Base-by-base conservation (phyloP, 202 grass and related monocot species). In the Hordeum pubiflorum region DNA sequence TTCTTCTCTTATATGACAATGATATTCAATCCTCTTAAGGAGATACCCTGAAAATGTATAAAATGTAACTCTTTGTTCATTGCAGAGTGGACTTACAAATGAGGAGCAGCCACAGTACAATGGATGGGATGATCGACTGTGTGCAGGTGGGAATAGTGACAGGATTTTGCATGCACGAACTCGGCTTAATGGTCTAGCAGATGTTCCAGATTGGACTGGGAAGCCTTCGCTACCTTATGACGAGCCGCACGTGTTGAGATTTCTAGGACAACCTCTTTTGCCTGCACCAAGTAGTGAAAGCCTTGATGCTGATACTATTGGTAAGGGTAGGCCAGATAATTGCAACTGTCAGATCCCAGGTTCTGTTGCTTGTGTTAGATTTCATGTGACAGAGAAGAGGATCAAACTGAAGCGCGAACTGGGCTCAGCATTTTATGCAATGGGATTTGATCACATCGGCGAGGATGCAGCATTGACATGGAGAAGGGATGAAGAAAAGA, bases 381-480 rank as follows among this genome's bases (percentile, higher is more conserved):
- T 92, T 85, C 91, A 91, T 84, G 70, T 92, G 37, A 76, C 83
- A 36, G 85, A 94, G 62, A 89, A 83, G 73, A 92, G 74, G 75
- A 57, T 76, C 5, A 62, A 82, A 81, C 79, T 94, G 75, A 94
- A 92, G 86, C 31, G 14, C 8, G 77, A 87, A 57, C 74, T 94
- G 10, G 89, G 80, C 60, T 52, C 74, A 75, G 58, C 84, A 65
- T 97, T 87, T 71, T 82, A 83, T 66, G 54, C 67, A 37, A 87
- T 93, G 94, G 83, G 87, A 39, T 85, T 92, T 32, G 48, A 91
- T 60, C 62, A 61, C 41, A 87, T 83, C 29, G 91, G 94, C 14
- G 91, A 94, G 78, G 87, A 94, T 73, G 76, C 89, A 41, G 62
- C 94, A 52, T 70, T 87, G 54, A 81, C 85, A 56, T 94, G 94